Evolutionary conservation across 2,329 filamentous ascomycete genomes (phyloP), one percentile per base, ranked within the genome.

Genomic region (Nemania diffusa): DNA sequence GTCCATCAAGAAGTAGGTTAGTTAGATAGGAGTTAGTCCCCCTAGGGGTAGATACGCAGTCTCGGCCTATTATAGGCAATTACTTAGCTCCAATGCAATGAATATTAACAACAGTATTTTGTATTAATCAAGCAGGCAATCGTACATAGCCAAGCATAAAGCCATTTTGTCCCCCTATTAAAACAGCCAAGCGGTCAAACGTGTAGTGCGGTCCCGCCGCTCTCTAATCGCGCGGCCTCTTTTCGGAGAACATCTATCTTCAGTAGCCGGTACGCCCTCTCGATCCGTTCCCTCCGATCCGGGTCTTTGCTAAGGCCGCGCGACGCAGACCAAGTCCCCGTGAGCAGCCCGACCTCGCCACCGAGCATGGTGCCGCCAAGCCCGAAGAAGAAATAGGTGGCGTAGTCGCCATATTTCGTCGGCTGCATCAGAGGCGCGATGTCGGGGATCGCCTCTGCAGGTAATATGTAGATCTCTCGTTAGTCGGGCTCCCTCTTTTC

Each of bases 311-410:
- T 81, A 60, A 92, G 85, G 0, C 79, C 79, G 42, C 85, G 80
- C 34, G 84, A 81, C 2, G 87, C 88, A 5, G 84, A 82, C 53
- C 82, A 82, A 0, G 83, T 84, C 0, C 90, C 89, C 0, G 83
- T 84, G 64, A 91, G 69, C 53, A 91, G 78, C 0, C 90, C 89
- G 13, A 84, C 78, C 78, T 92, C 90, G 7, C 90, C 89, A 7
- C 89, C 89, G 5, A 92, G 69, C 68, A 92, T 88, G 5, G 91
- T 75, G 0, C 89, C 89, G 15, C 88, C 89, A 0, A 85, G 74
- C 0, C 85, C 84, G 53, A 91, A 88, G 73, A 91, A 85, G 68
- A 86, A 84, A 73, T 89, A 91, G 0, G 90, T 87, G 3, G 87
- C 85, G 29, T 88, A 75, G 69, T 92, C 90, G 15, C 88, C 88